Percentiles rank a stretch among this genome's conserved stretches.
Evolutionary conservation across 2,329 filamentous ascomycete genomes (phyloP).

Genomic region (Ceratocystis alfenasii): DNA sequence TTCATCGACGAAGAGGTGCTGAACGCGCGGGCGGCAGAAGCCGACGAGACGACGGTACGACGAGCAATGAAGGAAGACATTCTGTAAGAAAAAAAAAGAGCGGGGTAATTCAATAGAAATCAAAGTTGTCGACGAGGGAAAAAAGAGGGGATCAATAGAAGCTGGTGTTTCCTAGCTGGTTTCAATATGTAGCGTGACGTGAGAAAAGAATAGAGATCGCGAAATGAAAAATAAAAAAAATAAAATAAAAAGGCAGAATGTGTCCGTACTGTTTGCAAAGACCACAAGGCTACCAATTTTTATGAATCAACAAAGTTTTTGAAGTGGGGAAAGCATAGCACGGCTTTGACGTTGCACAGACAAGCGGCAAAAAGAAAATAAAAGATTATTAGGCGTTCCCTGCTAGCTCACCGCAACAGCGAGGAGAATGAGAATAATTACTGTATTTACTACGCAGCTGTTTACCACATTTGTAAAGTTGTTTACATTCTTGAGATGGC

Average conservation of each 20-base stretch:
- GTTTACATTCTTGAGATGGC: too few relatives aligned
- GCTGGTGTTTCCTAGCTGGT: neutral
- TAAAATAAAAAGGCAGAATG: neutral
- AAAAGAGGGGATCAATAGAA: constrained; percentile 15
- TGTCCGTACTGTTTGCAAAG: neutral
- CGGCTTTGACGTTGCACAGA: constrained; percentile 2
- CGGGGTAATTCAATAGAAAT: constrained; percentile 15
- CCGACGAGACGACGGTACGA: constrained; percentile 37
- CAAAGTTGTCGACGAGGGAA: constrained; percentile 16
- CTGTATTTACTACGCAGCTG: neutral
- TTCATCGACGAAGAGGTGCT: constrained; percentile 54
- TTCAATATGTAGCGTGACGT: neutral
- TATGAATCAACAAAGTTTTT: constrained; percentile 9
- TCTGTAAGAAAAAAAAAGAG: neutral
- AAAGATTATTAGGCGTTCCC: too few relatives aligned
- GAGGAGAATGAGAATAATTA: neutral
- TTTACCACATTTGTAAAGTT: too few relatives aligned
- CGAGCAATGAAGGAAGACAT: constrained; percentile 43
- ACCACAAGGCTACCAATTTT: neutral
- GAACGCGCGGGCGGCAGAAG: constrained; percentile 54
- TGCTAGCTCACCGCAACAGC: too few relatives aligned
- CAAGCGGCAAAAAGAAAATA: neutral
- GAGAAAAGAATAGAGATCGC: neutral
- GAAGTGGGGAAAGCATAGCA: constrained; percentile 1
- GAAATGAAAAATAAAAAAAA: neutral